phyloP scores from a whole-genome alignment of 202 grass and related monocot species.

The Dendrocalamus latiflorus region DNA sequence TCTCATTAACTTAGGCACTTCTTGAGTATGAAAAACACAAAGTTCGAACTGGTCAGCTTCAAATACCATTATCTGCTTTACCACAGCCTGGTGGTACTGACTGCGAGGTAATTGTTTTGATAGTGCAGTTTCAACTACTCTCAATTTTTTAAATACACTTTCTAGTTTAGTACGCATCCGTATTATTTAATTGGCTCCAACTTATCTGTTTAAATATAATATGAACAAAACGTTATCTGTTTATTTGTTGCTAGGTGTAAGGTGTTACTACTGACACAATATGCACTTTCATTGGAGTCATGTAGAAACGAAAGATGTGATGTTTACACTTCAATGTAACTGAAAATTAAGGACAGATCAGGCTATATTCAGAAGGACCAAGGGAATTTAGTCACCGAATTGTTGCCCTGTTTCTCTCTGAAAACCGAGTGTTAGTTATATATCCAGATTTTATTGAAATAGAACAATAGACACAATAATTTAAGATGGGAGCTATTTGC shows the following conservation, averaged over 20 bases:
- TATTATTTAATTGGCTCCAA: not conserved
- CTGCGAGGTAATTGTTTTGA: too few species aligned
- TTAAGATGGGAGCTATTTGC: slow-evolving; percentile 1
- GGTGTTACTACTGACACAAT: too few species aligned
- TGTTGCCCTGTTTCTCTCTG: not conserved
- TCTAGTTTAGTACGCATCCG: too few species aligned
- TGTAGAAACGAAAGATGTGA: not conserved
- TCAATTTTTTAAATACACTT: too few species aligned
- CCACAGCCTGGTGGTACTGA: too few species aligned
- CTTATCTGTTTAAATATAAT: too few species aligned
- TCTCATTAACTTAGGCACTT: slow-evolving; percentile 60
- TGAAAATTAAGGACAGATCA: not conserved
- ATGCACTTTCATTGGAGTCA: too few species aligned
- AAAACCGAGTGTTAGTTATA: slow-evolving; percentile 4
- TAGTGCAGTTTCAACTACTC: too few species aligned
- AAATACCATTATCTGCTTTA: slow-evolving; percentile 59
- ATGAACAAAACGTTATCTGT: too few species aligned
- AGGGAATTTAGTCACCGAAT: not conserved
- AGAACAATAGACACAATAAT: not conserved
- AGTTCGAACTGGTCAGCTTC: slow-evolving; percentile 81
- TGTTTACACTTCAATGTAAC: not conserved
- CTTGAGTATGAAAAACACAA: slow-evolving; percentile 96
- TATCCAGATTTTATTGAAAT: slow-evolving; percentile 1
- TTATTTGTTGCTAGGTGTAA: too few species aligned
- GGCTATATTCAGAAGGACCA: not conserved